phyloP scores from a whole-genome alignment of 192 early-diverging fungal genomes.

The Coemansia sp. region DNA sequence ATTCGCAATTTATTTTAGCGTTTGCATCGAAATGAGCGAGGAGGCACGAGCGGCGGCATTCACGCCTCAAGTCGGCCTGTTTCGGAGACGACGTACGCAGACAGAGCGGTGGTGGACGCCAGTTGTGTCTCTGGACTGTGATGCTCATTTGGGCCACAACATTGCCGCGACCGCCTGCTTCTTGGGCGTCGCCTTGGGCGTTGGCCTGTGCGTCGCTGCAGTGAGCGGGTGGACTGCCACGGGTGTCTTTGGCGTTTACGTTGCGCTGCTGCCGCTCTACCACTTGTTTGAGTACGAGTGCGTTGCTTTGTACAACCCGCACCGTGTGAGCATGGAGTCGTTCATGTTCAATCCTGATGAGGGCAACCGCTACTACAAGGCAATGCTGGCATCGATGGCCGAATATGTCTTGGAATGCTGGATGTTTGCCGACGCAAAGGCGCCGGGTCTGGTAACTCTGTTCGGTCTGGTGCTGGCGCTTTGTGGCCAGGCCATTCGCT shows the following conservation, averaged over 20 bases:
- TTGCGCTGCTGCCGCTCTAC: slow-evolving; percentile 67
- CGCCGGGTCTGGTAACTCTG: slow-evolving; percentile 17
- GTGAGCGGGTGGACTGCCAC: slow-evolving; percentile 18
- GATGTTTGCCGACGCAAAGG: slow-evolving; percentile 53
- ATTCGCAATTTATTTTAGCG: neutral
- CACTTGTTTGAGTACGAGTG: slow-evolving; percentile 85
- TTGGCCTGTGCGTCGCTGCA: slow-evolving; percentile 48
- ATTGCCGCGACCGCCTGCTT: slow-evolving; percentile 72
- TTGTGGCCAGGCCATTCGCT: slow-evolving; percentile 72
- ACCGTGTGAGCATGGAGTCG: slow-evolving; percentile 63
- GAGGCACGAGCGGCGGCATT: slow-evolving; percentile 7
- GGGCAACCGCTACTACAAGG: slow-evolving; percentile 20
- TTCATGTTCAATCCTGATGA: slow-evolving; percentile 36
- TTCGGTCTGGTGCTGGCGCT: slow-evolving; percentile 62
- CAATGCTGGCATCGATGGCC: slow-evolving; percentile 12
- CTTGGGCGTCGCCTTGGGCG: slow-evolving; percentile 63
- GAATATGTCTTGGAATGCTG: slow-evolving; percentile 59
- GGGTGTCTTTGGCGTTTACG: slow-evolving; percentile 63
- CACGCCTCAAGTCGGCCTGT: slow-evolving; percentile 17
- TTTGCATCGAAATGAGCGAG: neutral
- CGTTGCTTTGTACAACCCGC: slow-evolving; percentile 76
- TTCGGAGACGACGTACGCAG: slow-evolving; percentile 2
- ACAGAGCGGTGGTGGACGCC: slow-evolving; percentile 43
- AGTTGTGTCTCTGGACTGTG: slow-evolving; percentile 58
- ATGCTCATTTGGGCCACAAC: slow-evolving; percentile 73